Evolutionary conservation across 2,329 filamentous ascomycete genomes (phyloP), one percentile per base, ranked within the genome.

Genomic region (Graphilbum sp.): DNA sequence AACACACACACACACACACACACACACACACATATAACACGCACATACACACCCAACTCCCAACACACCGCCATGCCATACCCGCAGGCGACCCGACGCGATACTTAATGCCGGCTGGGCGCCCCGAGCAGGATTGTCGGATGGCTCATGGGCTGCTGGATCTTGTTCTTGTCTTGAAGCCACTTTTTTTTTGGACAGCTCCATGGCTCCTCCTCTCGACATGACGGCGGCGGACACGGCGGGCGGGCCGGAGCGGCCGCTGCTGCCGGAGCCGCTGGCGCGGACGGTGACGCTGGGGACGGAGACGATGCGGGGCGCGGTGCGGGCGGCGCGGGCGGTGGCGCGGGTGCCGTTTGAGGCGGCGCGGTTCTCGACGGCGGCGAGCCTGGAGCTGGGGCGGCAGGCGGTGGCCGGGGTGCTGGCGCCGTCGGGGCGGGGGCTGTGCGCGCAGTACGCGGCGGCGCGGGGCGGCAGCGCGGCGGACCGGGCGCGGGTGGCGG

Each of bases 271-370:
- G 2, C 61, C 71, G 1, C 52, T 79, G 34, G 75, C 75, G 25
- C 68, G 64, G 37, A 65, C 64, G 21, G 63, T 79, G 39, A 76
- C 72, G 46, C 56, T 78, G 33, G 68, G 72, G 11, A 72, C 73
- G 3, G 63, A 70, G 38, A 75, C 72, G 3, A 70, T 72, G 15
- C 66, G 68, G 21, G 58, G 78, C 19, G 67, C 66, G 24, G 61
- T 75, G 19, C 66, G 69, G 6, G 52, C 71, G 30, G 62, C 67
- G 31, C 67, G 66, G 4, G 50, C 66, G n/a, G 56, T 72, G 25
- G 61, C 67, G 31, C 61, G 62, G 13, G 69, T 63, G 45, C 57
- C 66, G 24, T 59, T 74, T 40, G 60, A 66, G 45, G 67, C 66
- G 11, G 68, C 68, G 24, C 65, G 66, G 41, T 56, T 69, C 47